phyloP scores from a whole-genome alignment of 1,284 basidiomycete species.

The Sporisorium graminicola region DNA sequence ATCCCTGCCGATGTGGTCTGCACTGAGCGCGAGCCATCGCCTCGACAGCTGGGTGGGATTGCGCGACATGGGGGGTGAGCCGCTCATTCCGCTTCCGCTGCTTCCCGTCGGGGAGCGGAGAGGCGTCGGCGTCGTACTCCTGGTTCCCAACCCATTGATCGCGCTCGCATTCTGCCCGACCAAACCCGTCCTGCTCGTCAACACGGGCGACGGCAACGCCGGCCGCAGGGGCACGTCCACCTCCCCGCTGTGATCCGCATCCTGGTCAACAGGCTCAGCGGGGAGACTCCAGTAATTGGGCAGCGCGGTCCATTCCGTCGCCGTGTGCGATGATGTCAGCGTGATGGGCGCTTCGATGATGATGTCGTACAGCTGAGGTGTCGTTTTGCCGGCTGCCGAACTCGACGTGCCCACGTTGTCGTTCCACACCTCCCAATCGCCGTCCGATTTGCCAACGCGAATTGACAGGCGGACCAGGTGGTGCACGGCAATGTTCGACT shows the following conservation, averaged over 20 bases:
- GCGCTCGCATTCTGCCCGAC: conserved; percentile 13
- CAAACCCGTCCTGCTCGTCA: conserved; percentile 27
- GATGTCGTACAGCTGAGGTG: conserved; percentile 78
- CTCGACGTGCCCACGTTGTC: conserved; percentile 3
- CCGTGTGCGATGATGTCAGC: conserved; percentile 64
- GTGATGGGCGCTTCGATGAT: conserved; percentile 85
- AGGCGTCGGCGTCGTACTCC: conserved; percentile 9
- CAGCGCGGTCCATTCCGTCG: conserved; percentile 62
- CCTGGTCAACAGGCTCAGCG: conserved; percentile 27
- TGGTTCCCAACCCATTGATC: not conserved
- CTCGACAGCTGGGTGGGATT: conserved; percentile 47
- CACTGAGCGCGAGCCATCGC: conserved; percentile 52
- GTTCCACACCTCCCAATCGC: conserved; percentile 19
- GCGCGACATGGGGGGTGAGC: conserved; percentile 21
- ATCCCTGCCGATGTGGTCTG: conserved; percentile 27
- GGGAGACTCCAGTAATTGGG: conserved; percentile 62
- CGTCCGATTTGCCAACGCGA: conserved; percentile 77
- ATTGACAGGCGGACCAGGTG: conserved; percentile 87
- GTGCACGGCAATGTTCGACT: conserved; percentile 82
- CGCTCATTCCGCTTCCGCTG: conserved; percentile 12
- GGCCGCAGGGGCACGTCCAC: conserved; percentile 24
- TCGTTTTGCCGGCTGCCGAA: conserved; percentile 7
- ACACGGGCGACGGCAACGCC: conserved; percentile 32
- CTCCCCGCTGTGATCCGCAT: conserved; percentile 6
- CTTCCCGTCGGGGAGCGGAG: conserved; percentile 8